Evolutionary conservation across 2,329 filamentous ascomycete species (phyloP).

Genomic region (Dactylellina leptospora): DNA sequence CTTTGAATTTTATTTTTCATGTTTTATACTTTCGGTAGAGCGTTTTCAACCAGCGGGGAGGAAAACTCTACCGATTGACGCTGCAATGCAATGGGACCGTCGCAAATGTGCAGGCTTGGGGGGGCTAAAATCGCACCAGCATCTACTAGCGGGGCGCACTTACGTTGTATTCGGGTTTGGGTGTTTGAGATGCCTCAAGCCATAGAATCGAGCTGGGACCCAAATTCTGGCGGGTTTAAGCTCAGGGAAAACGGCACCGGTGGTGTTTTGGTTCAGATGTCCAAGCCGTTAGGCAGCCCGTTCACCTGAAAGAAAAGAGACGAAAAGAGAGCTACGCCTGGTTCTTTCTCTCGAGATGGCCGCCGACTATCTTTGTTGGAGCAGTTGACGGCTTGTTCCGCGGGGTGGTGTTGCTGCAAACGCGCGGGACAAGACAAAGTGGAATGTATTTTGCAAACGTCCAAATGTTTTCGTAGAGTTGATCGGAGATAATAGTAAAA

Average conservation of each 20-base stretch:
- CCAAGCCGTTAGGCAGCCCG: conserved; percentile 49
- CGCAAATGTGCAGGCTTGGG: conserved; percentile 20
- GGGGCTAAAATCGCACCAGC: neutral
- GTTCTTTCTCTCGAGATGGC: neutral
- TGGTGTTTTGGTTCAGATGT: conserved; percentile 12
- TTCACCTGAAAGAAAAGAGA: conserved; percentile 5
- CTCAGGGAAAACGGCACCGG: too few species aligned
- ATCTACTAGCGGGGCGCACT: conserved; percentile 8
- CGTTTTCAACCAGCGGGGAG: too few species aligned
- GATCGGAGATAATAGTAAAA: too few species aligned
- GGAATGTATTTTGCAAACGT: conserved; percentile 52
- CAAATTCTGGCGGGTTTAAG: conserved; percentile 12
- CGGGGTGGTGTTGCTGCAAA: conserved; percentile 31
- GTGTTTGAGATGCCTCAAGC: conserved; percentile 14
- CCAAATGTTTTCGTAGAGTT: conserved; percentile 36
- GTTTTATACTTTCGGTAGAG: too few species aligned
- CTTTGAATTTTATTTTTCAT: too few species aligned
- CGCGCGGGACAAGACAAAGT: conserved; percentile 11
- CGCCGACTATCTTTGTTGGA: conserved; percentile 19
- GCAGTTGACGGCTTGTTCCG: conserved; percentile 37
- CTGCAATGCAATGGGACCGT: too few species aligned
- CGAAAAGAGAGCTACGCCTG: neutral
- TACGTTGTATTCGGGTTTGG: conserved; percentile 8
- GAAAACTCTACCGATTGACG: conserved; percentile 32
- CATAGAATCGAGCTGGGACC: conserved; percentile 9